These are phyloP conservation scores for Silybum marianum DNA, from an alignment of 129 eudicot genomes.

Conservation along the genomic window DNA sequence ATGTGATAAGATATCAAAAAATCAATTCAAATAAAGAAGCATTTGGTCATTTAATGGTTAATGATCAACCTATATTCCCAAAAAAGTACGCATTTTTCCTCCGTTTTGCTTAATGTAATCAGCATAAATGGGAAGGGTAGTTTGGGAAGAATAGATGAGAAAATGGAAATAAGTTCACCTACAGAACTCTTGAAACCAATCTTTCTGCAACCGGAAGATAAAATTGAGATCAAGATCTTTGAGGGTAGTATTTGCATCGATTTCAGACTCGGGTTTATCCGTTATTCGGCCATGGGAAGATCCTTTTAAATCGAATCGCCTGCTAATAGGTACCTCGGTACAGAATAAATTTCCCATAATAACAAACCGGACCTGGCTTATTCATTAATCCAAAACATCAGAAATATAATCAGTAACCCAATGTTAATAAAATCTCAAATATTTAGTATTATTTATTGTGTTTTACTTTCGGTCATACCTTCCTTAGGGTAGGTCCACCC, in stretches of 20 bases:
- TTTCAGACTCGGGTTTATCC: slow-evolving; percentile 74
- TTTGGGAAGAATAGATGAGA: background rate
- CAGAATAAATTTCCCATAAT: slow-evolving; percentile 92
- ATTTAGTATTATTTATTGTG: background rate
- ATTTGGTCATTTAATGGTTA: background rate
- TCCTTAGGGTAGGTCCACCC: slow-evolving; percentile 80
- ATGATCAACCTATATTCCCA: background rate
- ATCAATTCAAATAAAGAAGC: slow-evolving; percentile 1
- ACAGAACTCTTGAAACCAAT: slow-evolving; percentile 86
- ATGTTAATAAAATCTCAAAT: slow-evolving; percentile 5
- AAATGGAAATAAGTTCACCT: slow-evolving; percentile 50
- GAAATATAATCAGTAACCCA: background rate
- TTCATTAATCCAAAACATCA: slow-evolving; percentile 6
- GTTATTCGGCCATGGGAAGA: slow-evolving; percentile 92
- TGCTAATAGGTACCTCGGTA: slow-evolving; percentile 63
- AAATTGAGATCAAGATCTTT: slow-evolving; percentile 92
- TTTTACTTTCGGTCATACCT: slow-evolving; percentile 41
- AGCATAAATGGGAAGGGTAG: background rate
- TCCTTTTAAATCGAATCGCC: slow-evolving; percentile 92
- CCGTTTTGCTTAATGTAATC: background rate
- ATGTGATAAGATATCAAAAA: background rate
- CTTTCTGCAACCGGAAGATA: slow-evolving; percentile 69
- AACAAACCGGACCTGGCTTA: slow-evolving; percentile 76
- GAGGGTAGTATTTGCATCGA: slow-evolving; percentile 80
- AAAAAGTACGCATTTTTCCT: background rate